Evolutionary conservation across 2,329 filamentous ascomycete genomes (phyloP), one percentile per base, ranked within the genome.

Genomic region (Colletotrichum lini): DNA sequence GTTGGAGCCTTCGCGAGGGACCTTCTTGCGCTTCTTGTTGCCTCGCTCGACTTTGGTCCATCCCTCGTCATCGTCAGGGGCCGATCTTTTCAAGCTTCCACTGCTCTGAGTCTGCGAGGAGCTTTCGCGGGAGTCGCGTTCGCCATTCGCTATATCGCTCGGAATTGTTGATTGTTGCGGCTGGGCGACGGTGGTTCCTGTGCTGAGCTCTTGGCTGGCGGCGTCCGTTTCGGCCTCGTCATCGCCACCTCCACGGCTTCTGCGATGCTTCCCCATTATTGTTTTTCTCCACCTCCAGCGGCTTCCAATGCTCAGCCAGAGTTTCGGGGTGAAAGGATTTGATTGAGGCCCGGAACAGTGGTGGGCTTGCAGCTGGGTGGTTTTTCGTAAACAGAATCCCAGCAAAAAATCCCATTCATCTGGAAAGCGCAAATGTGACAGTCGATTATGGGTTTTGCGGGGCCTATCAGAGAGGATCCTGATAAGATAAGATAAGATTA

Each of bases 11-110:
- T 85, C 81, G 54, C 86, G 86, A 2, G 90, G 90, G 2, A 88
- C 79, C 80, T 91, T 92, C 80, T 92, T 92, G 8, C 83, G 78
- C 77, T 90, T 91, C 81, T 91, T 91, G 47, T 80, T 82, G 21
- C 86, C 82, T 26, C 85, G 85, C 23, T 85, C 84, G 72, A 90
- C 86, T 21, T 85, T 86, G 76, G 89, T 83, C 89, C 89, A 91
- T 54, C 84, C 86, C 64, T 78, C 82, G 42, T 81, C 79, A 21
- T 80, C 81, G n/a, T 74, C 76, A 26, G 86, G 83, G 63, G 80
- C 84, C 3, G 84, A 72, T 54, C 87, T 85, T 80, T 89, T 89
- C 45, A 86, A 80, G 73, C 84, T 86, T 67, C 81, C 78, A 16
- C 76, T 76, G 72, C 81, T 83, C 53, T 78, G 76, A 35, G 54